These are phyloP conservation scores for Rhipidocladum racemiflorum DNA, from an alignment of 176 grass and related monocot genomes.

Conservation along the genomic window DNA sequence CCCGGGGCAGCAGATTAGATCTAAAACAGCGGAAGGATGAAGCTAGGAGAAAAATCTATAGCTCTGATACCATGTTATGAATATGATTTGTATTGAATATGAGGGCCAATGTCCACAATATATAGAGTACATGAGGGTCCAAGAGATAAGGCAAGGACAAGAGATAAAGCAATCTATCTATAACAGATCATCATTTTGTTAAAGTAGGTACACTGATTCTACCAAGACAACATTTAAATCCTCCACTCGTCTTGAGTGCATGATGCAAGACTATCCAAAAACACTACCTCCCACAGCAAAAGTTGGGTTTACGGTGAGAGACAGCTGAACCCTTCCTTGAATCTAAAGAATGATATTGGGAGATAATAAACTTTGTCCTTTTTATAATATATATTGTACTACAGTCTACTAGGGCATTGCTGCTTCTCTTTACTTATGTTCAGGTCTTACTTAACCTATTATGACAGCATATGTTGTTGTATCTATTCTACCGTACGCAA, in stretches of 20 bases:
- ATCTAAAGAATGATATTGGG: background rate
- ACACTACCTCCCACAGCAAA: slow-evolving; percentile 69
- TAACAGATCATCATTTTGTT: background rate
- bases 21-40: too few species aligned
- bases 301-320: slow-evolving; percentile 97
- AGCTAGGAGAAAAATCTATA: too few species aligned
- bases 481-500: background rate
- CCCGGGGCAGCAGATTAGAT: too few species aligned
- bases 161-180: too few species aligned
- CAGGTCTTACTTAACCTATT: background rate
- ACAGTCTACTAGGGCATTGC: too few species aligned
- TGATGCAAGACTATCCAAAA: slow-evolving; percentile 99
- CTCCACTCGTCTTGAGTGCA: slow-evolving; percentile 92
- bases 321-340: background rate
- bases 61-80: too few species aligned
- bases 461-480: background rate
- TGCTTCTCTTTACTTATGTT: too few species aligned
- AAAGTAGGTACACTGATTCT: slow-evolving; percentile 74
- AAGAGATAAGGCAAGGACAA: too few species aligned
- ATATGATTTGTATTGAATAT: too few species aligned
- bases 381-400: background rate
- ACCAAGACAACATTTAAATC: slow-evolving; percentile 91
- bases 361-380: background rate
- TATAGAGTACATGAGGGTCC: too few species aligned
- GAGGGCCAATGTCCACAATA: too few species aligned